Percentiles rank a stretch among this genome's conserved stretches.
Evolutionary conservation across 208 protist species (phyloP).

Genomic region (Acanthamoeba polyphaga): DNA sequence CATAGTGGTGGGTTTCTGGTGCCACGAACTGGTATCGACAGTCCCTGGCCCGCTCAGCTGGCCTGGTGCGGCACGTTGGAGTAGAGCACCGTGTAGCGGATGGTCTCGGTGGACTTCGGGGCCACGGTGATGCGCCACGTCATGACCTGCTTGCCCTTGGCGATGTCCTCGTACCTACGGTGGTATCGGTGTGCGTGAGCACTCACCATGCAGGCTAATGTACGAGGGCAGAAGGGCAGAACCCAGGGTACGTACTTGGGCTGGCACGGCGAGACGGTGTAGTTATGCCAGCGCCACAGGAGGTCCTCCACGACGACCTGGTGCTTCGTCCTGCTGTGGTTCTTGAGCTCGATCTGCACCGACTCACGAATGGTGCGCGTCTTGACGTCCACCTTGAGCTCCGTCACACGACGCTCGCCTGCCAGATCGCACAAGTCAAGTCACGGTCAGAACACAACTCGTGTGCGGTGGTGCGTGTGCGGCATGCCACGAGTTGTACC

Average conservation of each 20-base stretch:
- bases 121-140: not conserved
- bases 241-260: slow-evolving; percentile 8
- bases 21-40: too few species aligned
- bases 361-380: slow-evolving; percentile 31
- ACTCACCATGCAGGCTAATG: not conserved
- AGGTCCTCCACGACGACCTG: slow-evolving; percentile 37
- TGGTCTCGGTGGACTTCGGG: not conserved
- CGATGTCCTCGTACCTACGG: not conserved
- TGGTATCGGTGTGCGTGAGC: not conserved
- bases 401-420: slow-evolving; percentile 22
- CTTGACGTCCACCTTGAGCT: not conserved
- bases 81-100: slow-evolving; percentile 50
- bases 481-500: not conserved
- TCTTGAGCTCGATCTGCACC: slow-evolving; percentile 28
- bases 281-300: slow-evolving; percentile 42
- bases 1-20: too few species aligned
- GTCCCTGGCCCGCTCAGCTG: too few species aligned
- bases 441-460: not conserved
- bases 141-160: not conserved
- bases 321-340: not conserved
- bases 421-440: not conserved
- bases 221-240: not conserved
- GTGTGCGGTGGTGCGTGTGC: not conserved
- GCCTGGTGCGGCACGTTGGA: not conserved
- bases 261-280: slow-evolving; percentile 49